A percentile compares a stretch with the other conserved stretches of the same genome.
Evolutionary conservation across 73 alveolate genomes (phyloP).

Genomic region (Blepharisma stoltei): DNA sequence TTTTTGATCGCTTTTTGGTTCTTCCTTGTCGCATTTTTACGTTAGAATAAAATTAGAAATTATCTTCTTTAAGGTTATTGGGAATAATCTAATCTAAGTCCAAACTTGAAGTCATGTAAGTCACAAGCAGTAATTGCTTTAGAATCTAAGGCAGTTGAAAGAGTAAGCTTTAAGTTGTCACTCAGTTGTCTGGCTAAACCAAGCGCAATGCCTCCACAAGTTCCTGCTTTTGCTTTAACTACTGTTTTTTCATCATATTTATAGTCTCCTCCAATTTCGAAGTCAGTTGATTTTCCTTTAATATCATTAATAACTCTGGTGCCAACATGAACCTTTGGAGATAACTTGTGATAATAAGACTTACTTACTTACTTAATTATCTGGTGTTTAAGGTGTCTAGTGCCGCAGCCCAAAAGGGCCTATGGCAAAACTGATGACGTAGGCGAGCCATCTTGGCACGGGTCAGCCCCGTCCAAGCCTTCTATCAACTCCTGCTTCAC

Average conservation of each 20-base stretch:
- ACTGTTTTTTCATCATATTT: not conserved
- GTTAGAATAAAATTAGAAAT: too few relatives aligned
- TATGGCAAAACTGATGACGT: too few relatives aligned
- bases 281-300: not conserved
- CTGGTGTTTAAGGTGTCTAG: too few relatives aligned
- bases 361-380: too few relatives aligned
- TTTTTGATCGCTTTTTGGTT: not conserved
- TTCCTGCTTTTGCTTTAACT: not conserved
- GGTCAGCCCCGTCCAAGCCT: too few relatives aligned
- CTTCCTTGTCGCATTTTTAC: not conserved
- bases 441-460: too few relatives aligned
- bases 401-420: too few relatives aligned
- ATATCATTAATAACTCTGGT: not conserved
- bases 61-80: too few relatives aligned
- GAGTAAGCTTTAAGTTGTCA: constrained; percentile 4
- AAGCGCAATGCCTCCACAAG: constrained; percentile 9
- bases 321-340: not conserved
- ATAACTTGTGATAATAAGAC: not conserved
- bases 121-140: not conserved
- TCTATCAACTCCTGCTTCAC: too few relatives aligned
- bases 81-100: not conserved
- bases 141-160: not conserved
- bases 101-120: not conserved
- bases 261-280: constrained; percentile 22
- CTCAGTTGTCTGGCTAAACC: not conserved